phyloP scores from a whole-genome alignment of 345 rosid genomes.

The Raphanus sativus region DNA sequence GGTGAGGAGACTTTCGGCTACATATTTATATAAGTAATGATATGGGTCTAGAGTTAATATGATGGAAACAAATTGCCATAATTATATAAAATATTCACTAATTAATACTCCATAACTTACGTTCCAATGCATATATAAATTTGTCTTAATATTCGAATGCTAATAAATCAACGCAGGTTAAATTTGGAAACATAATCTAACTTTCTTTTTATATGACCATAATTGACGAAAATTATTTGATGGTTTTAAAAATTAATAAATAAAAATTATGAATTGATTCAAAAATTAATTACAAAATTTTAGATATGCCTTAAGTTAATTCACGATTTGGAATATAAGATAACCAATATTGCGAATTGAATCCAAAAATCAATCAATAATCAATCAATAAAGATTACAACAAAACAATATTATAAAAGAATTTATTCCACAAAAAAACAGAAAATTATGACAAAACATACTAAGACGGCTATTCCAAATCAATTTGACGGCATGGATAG shows the following conservation, averaged over 20 bases:
- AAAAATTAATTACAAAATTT: not conserved
- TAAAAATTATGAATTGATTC: not conserved
- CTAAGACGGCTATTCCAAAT: not conserved
- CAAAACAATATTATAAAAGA: too few relatives aligned
- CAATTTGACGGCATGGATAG: not conserved
- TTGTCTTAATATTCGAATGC: not conserved
- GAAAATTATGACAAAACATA: not conserved
- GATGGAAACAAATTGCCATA: too few relatives aligned
- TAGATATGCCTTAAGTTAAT: not conserved
- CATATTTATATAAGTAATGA: too few relatives aligned
- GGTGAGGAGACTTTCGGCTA: too few relatives aligned
- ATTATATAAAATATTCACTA: not conserved
- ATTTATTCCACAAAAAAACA: not conserved
- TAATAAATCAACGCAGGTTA: not conserved
- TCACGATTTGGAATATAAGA: not conserved
- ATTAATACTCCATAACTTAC: not conserved
- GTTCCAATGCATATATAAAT: not conserved
- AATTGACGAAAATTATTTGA: not conserved
- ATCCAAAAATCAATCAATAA: not conserved
- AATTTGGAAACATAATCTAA: not conserved
- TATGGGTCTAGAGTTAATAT: too few relatives aligned
- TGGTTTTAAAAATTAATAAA: not conserved
- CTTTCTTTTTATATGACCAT: not conserved
- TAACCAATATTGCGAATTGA: not conserved
- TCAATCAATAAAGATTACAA: not conserved